Evolutionary conservation across 441 rosid species (phyloP).

Genomic region (Croton setiger): DNA sequence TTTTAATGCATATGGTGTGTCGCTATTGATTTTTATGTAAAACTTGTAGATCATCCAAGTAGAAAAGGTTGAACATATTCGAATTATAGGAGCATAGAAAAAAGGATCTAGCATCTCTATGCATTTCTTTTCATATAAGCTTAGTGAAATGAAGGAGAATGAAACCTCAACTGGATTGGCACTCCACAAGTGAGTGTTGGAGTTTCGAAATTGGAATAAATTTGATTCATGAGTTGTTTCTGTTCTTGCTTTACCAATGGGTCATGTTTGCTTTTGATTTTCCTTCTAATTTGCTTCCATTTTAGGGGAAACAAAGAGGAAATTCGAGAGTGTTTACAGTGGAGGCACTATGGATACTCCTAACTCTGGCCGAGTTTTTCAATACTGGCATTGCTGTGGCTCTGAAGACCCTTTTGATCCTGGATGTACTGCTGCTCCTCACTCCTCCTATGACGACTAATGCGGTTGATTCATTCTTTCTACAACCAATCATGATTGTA

Average conservation of each 20-base stretch:
- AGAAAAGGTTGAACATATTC: neutral
- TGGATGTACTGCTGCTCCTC: conserved; percentile 86
- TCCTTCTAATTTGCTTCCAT: neutral
- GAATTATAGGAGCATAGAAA: neutral
- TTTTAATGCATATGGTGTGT: neutral
- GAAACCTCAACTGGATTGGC: neutral
- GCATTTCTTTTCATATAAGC: neutral
- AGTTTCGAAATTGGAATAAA: neutral
- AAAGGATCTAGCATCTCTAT: neutral
- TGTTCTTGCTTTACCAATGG: neutral
- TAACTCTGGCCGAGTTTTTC: conserved; percentile 61
- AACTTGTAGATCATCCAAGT: neutral
- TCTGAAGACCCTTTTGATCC: conserved; percentile 86
- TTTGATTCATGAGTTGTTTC: neutral
- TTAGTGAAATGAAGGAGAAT: neutral
- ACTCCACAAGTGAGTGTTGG: neutral
- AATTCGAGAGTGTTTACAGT: conserved; percentile 76
- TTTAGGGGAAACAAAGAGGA: conserved; percentile 85
- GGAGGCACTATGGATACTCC: conserved; percentile 89
- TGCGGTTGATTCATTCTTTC: conserved; percentile 8
- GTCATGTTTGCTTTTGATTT: neutral
- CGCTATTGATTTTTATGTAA: neutral
- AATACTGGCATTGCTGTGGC: conserved; percentile 97
- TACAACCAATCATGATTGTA: neutral
- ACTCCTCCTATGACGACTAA: conserved; percentile 79